Evolutionary conservation across 768 basidiomycete species (phyloP).

Genomic region (Gelatoporia subvermispora): DNA sequence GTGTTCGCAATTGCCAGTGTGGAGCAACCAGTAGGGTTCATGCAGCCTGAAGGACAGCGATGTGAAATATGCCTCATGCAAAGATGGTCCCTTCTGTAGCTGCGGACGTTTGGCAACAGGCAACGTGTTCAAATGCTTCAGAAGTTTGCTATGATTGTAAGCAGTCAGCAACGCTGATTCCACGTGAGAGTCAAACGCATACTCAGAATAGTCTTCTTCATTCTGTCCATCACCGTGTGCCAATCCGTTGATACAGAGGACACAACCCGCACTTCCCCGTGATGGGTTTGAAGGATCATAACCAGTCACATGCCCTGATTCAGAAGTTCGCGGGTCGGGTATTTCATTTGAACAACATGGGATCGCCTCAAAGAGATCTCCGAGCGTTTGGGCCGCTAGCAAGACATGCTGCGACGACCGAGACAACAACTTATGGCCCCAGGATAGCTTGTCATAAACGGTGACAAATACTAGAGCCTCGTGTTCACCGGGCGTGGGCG

Average conservation of each 20-base stretch:
- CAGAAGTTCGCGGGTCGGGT: conserved; percentile 35
- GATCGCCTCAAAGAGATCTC: conserved; percentile 53
- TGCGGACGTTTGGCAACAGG: conserved; percentile 21
- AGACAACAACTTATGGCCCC: conserved; percentile 54
- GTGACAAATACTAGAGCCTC: conserved; percentile 56
- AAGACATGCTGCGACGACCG: conserved; percentile 67
- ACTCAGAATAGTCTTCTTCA: conserved; percentile 55
- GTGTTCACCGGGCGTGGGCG: conserved; percentile 3
- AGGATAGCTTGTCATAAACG: conserved; percentile 54
- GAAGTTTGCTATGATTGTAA: conserved; percentile 37
- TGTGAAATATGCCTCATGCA: conserved; percentile 45
- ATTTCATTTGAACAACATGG: conserved; percentile 60
- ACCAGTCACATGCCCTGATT: conserved; percentile 27
- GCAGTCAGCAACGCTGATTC: not conserved
- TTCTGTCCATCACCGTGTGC: conserved; percentile 52
- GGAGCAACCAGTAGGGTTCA: conserved; percentile 79
- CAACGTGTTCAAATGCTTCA: conserved; percentile 33
- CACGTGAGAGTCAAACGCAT: conserved; percentile 7
- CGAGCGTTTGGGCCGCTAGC: conserved; percentile 68
- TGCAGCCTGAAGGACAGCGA: conserved; percentile 59
- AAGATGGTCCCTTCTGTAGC: conserved; percentile 35
- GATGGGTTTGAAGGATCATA: conserved; percentile 17
- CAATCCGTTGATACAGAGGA: conserved; percentile 58
- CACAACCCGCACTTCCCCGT: conserved; percentile 29
- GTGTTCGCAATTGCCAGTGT: conserved; percentile 80